A percentile compares a stretch with the other conserved stretches of the same genome.
Evolutionary conservation across 2,329 filamentous ascomycete species (phyloP).

Genomic region (Phaeosphaeriaceae sp.): DNA sequence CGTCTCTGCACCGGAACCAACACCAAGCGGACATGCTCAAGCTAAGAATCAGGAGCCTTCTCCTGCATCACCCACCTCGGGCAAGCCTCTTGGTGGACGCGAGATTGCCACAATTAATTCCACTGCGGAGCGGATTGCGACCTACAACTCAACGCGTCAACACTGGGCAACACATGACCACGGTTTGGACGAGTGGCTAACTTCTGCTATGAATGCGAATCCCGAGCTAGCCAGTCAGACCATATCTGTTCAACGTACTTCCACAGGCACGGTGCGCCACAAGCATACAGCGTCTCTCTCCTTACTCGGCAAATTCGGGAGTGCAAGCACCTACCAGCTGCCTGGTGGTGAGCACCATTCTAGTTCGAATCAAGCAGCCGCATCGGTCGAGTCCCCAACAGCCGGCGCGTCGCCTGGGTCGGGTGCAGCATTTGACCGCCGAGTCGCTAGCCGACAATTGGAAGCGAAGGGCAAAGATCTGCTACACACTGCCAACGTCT

Average conservation of each 20-base stretch:
- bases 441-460: slow-evolving; percentile 54
- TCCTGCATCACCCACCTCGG: slow-evolving; percentile 31
- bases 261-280: slow-evolving; percentile 43
- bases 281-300: slow-evolving; percentile 46
- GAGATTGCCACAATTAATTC: slow-evolving; percentile 78
- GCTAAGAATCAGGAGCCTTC: slow-evolving; percentile 25
- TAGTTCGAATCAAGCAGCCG: slow-evolving; percentile 37
- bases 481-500: slow-evolving; percentile 78
- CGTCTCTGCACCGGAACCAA: slow-evolving; percentile 4
- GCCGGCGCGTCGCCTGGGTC: slow-evolving; percentile 24
- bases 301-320: slow-evolving; percentile 44
- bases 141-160: slow-evolving; percentile 75
- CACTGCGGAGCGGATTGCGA: slow-evolving; percentile 72
- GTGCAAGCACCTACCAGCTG: slow-evolving; percentile 26
- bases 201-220: slow-evolving; percentile 56
- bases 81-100: slow-evolving; percentile 66
- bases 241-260: slow-evolving; percentile 26
- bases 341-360: slow-evolving; percentile 27
- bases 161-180: slow-evolving; percentile 77
- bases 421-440: slow-evolving; percentile 28
- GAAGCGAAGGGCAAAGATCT: slow-evolving; percentile 89
- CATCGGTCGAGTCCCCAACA: slow-evolving; percentile 30
- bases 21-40: slow-evolving; percentile 14
- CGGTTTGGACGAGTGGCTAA: slow-evolving; percentile 72
- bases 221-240: slow-evolving; percentile 58